Conservation (phyloP, 2,329 filamentous ascomycete genomes). For the Curvularia verruculosa region DNA sequence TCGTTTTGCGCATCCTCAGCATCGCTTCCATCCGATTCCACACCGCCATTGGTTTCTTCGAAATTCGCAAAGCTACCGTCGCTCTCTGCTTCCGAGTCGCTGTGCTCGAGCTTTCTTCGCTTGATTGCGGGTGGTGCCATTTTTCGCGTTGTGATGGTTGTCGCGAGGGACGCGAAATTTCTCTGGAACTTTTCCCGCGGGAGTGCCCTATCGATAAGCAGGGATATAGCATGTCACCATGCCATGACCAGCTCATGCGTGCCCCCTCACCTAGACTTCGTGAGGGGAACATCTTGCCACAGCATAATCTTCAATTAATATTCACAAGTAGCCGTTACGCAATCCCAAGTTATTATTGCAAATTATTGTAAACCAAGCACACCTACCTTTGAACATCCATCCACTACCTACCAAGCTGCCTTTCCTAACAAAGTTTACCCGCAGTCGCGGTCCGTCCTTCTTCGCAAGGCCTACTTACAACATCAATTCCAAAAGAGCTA, state of each 20-base stretch:
- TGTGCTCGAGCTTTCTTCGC: conserved; percentile 56
- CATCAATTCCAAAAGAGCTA: conserved; percentile 6
- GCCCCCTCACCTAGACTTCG: conserved; percentile 7
- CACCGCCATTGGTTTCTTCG: conserved; percentile 24
- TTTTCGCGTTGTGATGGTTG: conserved; percentile 15
- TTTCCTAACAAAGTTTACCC: conserved; percentile 25
- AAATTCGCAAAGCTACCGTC: conserved; percentile 34
- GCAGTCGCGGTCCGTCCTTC: conserved; percentile 22
- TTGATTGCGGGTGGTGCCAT: conserved; percentile 52
- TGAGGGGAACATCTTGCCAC: conserved; percentile 11
- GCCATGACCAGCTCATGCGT: conserved; percentile 2
- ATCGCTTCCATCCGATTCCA: conserved; percentile 22
- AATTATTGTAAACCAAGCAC: background rate
- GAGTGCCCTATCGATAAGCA: conserved; percentile 31
- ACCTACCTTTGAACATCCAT: background rate
- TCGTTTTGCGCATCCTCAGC: conserved; percentile 19
- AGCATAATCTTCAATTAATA: background rate
- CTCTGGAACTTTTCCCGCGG: conserved; percentile 29
- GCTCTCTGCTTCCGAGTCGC: conserved; percentile 36
- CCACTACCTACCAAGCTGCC: conserved; percentile 26
- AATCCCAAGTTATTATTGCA: background rate
- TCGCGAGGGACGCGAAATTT: conserved; percentile 25
- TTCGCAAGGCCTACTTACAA: background rate
- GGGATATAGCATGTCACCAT: conserved; percentile 5
- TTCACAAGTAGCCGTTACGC: background rate